Evolutionary conservation across 768 basidiomycete genomes (phyloP).

Genomic region (Russula earlei): DNA sequence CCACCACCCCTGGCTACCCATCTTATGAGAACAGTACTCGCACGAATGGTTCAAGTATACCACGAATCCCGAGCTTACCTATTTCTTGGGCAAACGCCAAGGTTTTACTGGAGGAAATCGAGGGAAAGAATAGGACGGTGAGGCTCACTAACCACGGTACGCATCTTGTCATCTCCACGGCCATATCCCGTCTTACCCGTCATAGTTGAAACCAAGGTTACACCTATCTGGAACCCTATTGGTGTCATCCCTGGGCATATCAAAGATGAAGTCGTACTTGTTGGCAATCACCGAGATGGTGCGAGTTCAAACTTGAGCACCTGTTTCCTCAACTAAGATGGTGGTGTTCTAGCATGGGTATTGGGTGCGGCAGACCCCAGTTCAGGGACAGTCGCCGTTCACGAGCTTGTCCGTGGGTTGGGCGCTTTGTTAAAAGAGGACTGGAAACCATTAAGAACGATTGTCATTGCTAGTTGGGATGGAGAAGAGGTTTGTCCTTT

Average conservation of each 20-base stretch:
- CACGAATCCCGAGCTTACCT: conserved; percentile 78
- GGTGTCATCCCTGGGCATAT: conserved; percentile 76
- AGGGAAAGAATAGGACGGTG: conserved; percentile 37
- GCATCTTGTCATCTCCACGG: background rate
- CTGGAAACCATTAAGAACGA: conserved; percentile 78
- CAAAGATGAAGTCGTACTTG: conserved; percentile 72
- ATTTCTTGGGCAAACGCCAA: conserved; percentile 80
- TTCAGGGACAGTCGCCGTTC: conserved; percentile 70
- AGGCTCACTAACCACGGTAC: conserved; percentile 51
- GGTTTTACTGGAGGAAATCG: conserved; percentile 41
- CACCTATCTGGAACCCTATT: conserved; percentile 87
- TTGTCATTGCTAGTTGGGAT: conserved; percentile 75
- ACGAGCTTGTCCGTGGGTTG: conserved; percentile 70
- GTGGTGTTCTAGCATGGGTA: conserved; percentile 46
- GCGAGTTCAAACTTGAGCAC: conserved; percentile 24
- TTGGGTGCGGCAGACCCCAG: conserved; percentile 73
- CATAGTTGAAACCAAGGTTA: conserved; percentile 66
- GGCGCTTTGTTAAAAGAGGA: conserved; percentile 57
- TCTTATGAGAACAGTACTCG: conserved; percentile 76
- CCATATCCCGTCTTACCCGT: background rate
- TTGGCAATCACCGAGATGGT: conserved; percentile 90
- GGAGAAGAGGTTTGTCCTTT: conserved; percentile 46
- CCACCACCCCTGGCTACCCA: conserved; percentile 82
- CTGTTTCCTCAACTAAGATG: background rate
- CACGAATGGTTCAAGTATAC: conserved; percentile 49